Evolutionary conservation across 371 early-diverging fungal genomes (phyloP), one percentile per base, ranked within the genome.

Genomic region (Mortierella sp.): DNA sequence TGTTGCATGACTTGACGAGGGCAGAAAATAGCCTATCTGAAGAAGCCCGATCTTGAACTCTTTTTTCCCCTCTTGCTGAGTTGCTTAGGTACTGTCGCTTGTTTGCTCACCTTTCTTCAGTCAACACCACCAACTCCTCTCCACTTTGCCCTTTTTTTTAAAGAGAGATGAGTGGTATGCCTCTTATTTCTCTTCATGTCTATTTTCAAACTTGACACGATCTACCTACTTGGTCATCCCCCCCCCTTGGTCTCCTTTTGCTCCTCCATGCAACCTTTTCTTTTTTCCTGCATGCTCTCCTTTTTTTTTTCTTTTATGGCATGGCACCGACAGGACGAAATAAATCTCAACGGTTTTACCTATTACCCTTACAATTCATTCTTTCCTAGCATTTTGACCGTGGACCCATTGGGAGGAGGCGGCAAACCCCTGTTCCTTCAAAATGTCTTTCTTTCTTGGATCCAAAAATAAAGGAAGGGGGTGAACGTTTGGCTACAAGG

Each of bases 261-360:
- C 58, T 58, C 29, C 19, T 58, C 16, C 34, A 26, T 16, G 16
- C 19, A 47, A 47, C 47, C 22, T 34, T 11, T 34, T 14, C 14
- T 16, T 13, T 16, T 11, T 53, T 55, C 29, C 31, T 55, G 58
- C 7, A 34, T 2, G 58, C 58, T 58, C 58, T 58, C 58, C 58
- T 34, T 58, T 55, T 31, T 53, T 53, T 53, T 53, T 53, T 53
- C 24, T 26, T 53, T 58, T 58, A 31, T 58, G n/a, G n/a, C n/a
- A n/a, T 58, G 31, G 58, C 14, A 19, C 34, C 34, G 58, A 58
- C 58, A 13, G 58, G 34, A 58, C 34, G 58, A 58, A 53, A 58
- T 58, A 58, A 58, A 58, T 34, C 58, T 58, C 58, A 58, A 34
- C 58, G 58, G 58, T 34, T 58, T 34, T 58, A 58, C 34, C n/a